Base-by-base conservation (phyloP, 2,329 filamentous ascomycete species). In the Cordyceps javanica region DNA sequence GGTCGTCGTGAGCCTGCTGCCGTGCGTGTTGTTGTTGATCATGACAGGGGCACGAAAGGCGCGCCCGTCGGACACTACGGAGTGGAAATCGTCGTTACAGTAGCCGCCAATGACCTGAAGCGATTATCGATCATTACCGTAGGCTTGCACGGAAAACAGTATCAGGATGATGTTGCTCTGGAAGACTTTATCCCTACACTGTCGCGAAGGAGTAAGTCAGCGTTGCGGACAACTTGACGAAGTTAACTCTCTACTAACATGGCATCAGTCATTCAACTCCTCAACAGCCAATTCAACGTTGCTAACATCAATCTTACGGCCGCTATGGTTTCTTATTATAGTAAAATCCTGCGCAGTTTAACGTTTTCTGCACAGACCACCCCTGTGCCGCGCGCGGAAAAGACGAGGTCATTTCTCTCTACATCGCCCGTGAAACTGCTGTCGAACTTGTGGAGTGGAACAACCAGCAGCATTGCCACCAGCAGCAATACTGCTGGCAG, bases 361-460 rank as follows among this genome's bases (percentile, higher is more conserved):
- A 82, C 81, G 48, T 77, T 89, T 41, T 77, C 82, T 21, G 73
- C 82, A 39, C 56, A 48, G 14, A 58, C 56, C 3, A 54, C 51
- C 13, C 53, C 58, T 39, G 39, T 55, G 3, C 76, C 83, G 32
- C 81, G 86, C 41, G 78, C 81, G 0, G 83, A 86, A 66, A 88
- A 83, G 69, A 81, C 83, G 11, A 81, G 81, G 56, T 86, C 85
- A 0, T 89, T 90, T 67, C 80, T 93, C 10, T 34, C 86, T 5
- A 83, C 87, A n/a, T 97, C 92, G 1, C 92, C 93, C 0, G 90
- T 95, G 49, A 97, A 97, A 70, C 80, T 96, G 66, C 77, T 97
- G 16, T 95, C 92, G 0, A 96, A 82, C 66, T 83, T 97, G 55
- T 84, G 95, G 65, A 82, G 84, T 34, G 82, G 84, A 25, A 82